These are phyloP conservation scores for Choricystis sp. DNA, from an alignment of 139 green algal species.

Conservation along the genomic window DNA sequence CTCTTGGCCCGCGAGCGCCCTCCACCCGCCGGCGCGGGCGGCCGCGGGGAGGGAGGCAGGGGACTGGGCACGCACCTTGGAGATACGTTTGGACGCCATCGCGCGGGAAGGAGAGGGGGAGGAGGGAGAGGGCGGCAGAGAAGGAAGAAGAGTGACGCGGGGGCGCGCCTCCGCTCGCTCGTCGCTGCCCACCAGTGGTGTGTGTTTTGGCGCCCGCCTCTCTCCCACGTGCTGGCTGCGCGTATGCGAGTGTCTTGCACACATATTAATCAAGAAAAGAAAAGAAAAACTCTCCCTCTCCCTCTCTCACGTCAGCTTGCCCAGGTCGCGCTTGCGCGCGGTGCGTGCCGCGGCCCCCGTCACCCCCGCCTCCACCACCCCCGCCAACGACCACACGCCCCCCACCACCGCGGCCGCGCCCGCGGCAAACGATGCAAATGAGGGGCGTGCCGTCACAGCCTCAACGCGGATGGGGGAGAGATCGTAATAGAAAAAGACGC, in stretches of 20 bases:
- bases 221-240: too few species aligned
- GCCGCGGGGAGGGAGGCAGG: too few species aligned
- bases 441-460: conserved; percentile 38
- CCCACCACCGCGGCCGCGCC: conserved; percentile 89
- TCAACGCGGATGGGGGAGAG: conserved; percentile 83
- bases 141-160: not conserved
- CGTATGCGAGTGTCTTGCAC: too few species aligned
- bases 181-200: too few species aligned
- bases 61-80: not conserved
- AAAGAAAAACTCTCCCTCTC: too few species aligned
- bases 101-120: not conserved
- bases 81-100: conserved; percentile 1
- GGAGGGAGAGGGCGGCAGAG: not conserved
- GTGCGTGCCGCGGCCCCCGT: conserved; percentile 68
- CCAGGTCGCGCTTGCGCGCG: conserved; percentile 91
- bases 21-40: too few species aligned
- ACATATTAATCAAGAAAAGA: too few species aligned
- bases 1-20: too few species aligned
- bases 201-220: too few species aligned
- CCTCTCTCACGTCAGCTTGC: conserved; percentile 61
- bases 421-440: conserved; percentile 86
- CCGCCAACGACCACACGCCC: conserved; percentile 89
- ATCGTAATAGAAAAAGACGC: conserved; percentile 98
- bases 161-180: too few species aligned
- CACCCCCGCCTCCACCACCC: conserved; percentile 80